A percentile compares a stretch with the other conserved stretches of the same genome.
Evolutionary conservation across 1,284 basidiomycete genomes (phyloP).

Genomic region (Ceratobasidium sp.): DNA sequence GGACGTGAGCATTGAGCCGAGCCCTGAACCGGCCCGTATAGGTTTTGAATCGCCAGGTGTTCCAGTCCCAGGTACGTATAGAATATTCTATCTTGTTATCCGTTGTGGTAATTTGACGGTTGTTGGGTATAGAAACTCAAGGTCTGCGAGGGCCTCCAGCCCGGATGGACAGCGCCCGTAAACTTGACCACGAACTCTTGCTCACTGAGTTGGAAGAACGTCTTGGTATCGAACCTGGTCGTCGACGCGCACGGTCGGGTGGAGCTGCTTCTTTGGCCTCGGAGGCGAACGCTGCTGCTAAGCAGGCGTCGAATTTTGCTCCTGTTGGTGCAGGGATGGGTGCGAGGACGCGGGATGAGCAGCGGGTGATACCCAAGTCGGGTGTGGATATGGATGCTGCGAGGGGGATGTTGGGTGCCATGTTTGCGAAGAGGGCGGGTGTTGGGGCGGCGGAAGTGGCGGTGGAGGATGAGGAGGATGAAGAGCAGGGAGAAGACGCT

Average conservation of each 20-base stretch:
- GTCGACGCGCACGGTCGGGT: slow-evolving; percentile 16
- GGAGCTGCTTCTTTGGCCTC: neutral
- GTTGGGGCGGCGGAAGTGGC: neutral
- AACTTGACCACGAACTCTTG: slow-evolving; percentile 38
- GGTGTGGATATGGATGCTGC: slow-evolving; percentile 31
- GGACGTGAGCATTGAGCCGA: slow-evolving; percentile 40
- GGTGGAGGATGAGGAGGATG: slow-evolving; percentile 19
- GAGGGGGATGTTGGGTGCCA: slow-evolving; percentile 30
- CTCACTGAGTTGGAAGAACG: slow-evolving; percentile 33
- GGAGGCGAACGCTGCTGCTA: no score
- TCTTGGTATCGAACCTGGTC: slow-evolving; percentile 26
- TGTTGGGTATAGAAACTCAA: neutral
- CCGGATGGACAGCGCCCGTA: slow-evolving; percentile 24
- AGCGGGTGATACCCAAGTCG: slow-evolving; percentile 13
- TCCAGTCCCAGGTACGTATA: slow-evolving; percentile 9
- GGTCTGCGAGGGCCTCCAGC: neutral
- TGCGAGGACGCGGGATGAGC: neutral
- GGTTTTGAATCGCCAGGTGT: slow-evolving; percentile 4
- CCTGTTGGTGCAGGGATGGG: neutral
- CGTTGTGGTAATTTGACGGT: neutral
- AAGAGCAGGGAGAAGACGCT: slow-evolving; percentile 8
- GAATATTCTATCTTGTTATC: slow-evolving; percentile 3
- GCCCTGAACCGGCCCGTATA: slow-evolving; percentile 13
- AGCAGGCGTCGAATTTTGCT: neutral
- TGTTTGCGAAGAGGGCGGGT: slow-evolving; percentile 24